Evolutionary conservation across 2,329 filamentous ascomycete genomes (phyloP), one percentile per base, ranked within the genome.

Genomic region (Ophiostoma pallidulum): DNA sequence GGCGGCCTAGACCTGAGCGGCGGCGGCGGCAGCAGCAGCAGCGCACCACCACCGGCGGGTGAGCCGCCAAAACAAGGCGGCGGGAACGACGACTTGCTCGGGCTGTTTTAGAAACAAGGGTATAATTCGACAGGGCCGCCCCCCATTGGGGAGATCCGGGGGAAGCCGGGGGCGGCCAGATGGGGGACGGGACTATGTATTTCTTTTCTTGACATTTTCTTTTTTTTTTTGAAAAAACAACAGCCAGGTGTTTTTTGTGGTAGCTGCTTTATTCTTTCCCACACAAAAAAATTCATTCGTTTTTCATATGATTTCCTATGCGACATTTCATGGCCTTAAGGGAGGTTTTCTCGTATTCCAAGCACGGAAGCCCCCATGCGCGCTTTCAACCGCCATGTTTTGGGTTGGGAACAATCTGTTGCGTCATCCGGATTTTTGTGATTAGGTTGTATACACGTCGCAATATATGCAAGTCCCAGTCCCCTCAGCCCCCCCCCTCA

Each of bases 1-100:
- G 86, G 82, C 24, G 80, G 80, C 4, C 72, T 98, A 68, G 82
- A 87, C 66, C 71, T 98, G 60, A 77, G 80, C 40, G 79, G 77
- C 29, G 35, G 35, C 35, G 66, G 69, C 14, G 77, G 71, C 54
- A 77, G 77, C 35, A 77, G 77, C 35, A 67, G 69, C 14, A 77
- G 71, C 54, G 77, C 82, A 55, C 79, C 84, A 16, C 74, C 84
- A 28, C 81, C 84, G 14, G 71, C 83, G 4, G 70, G 72, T 10
- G 75, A 78, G 62, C 76, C 65, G 39, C 62, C 20, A 53, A 68
- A 69, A 53, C 63, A 56, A 57, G 37, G 65, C 51, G 64, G 64
- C 41, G 79, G 72, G 24, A 56, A 41, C 57, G 75, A 84, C 52
- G 82, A 86, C 64, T 65, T 85, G 55, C 58, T 80, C 41, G 74